Percentiles rank a stretch among this genome's conserved stretches.
Conservation (phyloP, 2,329 filamentous ascomycete species). For the Penicillium sp. region DNA sequence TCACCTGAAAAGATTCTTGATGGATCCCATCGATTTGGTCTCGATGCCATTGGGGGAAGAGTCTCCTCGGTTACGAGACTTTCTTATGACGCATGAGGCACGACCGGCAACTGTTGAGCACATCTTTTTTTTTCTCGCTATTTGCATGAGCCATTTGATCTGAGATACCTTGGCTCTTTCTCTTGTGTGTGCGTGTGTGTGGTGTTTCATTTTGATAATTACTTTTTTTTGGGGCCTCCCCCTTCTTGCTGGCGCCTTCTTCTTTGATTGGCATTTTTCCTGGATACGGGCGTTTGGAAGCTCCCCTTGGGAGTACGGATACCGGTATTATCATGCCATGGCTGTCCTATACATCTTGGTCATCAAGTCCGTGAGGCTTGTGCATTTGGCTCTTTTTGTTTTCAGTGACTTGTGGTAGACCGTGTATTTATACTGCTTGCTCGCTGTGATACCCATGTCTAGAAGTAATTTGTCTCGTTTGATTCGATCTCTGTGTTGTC, state of each 20-base stretch:
- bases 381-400: constrained; percentile 12
- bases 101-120: constrained; percentile 24
- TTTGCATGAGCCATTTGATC: constrained; percentile 15
- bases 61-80: constrained; percentile 9
- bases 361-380: not conserved
- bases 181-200: constrained; percentile 1
- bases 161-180: constrained; percentile 12
- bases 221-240: constrained; percentile 7
- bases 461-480: constrained; percentile 20
- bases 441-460: constrained; percentile 33
- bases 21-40: constrained; percentile 24
- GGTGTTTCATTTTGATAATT: constrained; percentile 9
- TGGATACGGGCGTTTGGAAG: constrained; percentile 14
- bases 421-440: constrained; percentile 32
- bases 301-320: not conserved
- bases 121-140: constrained; percentile 13
- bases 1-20: constrained; percentile 17
- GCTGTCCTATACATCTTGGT: not conserved
- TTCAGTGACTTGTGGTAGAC: constrained; percentile 29
- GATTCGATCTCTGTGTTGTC: not conserved
- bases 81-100: constrained; percentile 28
- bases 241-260: not conserved
- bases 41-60: constrained; percentile 6
- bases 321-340: not conserved
- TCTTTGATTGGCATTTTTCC: not conserved